Conservation (phyloP, 371 early-diverging fungal genomes). For the Mortierella sp. region DNA sequence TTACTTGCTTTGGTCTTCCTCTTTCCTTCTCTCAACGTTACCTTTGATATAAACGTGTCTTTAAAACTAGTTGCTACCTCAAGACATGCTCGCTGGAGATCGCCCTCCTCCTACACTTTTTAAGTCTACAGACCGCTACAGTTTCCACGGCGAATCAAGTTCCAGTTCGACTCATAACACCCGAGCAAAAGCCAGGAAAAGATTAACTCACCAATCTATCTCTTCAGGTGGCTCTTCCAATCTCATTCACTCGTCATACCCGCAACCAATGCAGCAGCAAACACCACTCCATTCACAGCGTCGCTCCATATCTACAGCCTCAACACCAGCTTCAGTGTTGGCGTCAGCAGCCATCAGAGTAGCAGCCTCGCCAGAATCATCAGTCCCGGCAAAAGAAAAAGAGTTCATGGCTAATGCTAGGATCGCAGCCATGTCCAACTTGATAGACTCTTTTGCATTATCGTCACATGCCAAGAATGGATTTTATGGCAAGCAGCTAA, state of each 20-base stretch:
- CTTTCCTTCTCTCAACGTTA: not conserved
- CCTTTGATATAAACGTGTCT: not conserved
- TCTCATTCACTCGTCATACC: not conserved
- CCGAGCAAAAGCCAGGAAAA: conserved; percentile 1
- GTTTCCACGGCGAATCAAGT: conserved; percentile 26
- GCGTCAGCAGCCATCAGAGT: not conserved
- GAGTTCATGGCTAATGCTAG: conserved; percentile 52
- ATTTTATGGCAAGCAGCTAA: conserved; percentile 54
- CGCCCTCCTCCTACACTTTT: conserved; percentile 7
- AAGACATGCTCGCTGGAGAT: conserved; percentile 36
- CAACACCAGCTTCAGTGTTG: not conserved
- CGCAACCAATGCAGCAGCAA: conserved; percentile 8
- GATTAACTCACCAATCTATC: conserved; percentile 17
- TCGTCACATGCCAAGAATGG: conserved; percentile 44
- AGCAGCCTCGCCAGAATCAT: conserved; percentile 20
- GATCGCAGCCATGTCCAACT: conserved; percentile 45
- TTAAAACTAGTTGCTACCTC: not conserved
- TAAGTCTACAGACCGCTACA: conserved; percentile 17
- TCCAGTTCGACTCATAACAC: not conserved
- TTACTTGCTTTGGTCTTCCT: not conserved
- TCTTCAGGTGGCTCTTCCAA: not conserved
- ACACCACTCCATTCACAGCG: conserved; percentile 9
- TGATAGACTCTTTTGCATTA: conserved; percentile 43
- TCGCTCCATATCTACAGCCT: conserved; percentile 28
- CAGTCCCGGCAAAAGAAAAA: conserved; percentile 35